Base-by-base conservation (phyloP, 208 protist species). In the Crithidia fasciculata region DNA sequence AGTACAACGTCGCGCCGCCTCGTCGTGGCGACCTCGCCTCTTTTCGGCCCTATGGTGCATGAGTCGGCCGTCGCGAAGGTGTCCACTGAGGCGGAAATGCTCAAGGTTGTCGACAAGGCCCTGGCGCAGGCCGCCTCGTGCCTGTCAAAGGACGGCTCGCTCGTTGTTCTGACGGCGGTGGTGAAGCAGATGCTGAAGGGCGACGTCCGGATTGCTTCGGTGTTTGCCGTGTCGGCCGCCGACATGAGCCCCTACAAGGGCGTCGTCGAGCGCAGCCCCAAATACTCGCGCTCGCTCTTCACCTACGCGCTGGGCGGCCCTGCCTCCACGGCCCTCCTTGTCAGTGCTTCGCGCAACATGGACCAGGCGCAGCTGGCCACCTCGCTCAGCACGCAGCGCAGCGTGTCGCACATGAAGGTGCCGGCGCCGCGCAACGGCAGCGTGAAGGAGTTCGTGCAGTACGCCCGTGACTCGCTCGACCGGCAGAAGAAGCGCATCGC, bases 391-490 rank as follows among this genome's bases (percentile, higher is more conserved):
- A 49, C 62, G 18, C 84, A 88, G 59, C 76, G 73, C 72, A 80
- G 70, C 49, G 52, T 88, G 12, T 75, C 74, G 28, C 69, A 74
- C 58, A 78, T 79, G 19, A 76, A 78, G 58, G 77, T 78, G 47
- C 68, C 71, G 5, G 70, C 71, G 47, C 45, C 75, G 28, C 84
- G 75, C 54, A 68, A 61, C 62, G 87, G 87, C 39, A 92, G 84
- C 72, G 87, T 92, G 47, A 85, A 78, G 65, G 64, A 85, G 54
- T 90, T 88, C 63, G 69, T 90, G 41, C 47, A 69, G 54, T 80
- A 78, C 55, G 68, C 71, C 37, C 70, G 67, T 13, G 56, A 53
- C 40, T 77, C 69, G 36, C 58, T 82, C 44, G 62, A 77, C 45
- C 64, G 57, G 28, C 71, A 83, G 53, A 60, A 77, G 53, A 73